A percentile compares a stretch with the other conserved stretches of the same genome.
phyloP scores from a whole-genome alignment of 2,329 filamentous ascomycete species.

The Dothideomycetes sp. region DNA sequence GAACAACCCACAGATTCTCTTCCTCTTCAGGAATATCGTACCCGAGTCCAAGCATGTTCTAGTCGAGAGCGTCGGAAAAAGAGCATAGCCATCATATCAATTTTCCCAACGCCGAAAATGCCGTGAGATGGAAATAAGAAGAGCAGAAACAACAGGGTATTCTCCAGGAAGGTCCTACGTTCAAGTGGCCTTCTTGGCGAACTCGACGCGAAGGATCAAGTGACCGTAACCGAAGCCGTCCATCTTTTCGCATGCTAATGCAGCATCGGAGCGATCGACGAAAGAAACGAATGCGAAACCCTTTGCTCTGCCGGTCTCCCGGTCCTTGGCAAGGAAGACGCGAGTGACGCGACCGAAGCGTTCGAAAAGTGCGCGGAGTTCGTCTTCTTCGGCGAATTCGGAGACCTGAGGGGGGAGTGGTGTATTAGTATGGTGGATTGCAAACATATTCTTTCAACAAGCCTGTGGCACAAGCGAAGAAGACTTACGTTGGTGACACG shows the following conservation, averaged over 20 bases:
- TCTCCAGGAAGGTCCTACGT: not conserved
- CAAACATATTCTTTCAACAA: not conserved
- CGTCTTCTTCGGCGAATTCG: slow-evolving; percentile 92
- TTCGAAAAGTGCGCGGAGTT: slow-evolving; percentile 96
- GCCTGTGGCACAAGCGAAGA: not conserved
- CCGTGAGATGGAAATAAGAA: not conserved
- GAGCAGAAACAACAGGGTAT: not conserved
- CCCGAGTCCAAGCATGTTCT: not conserved
- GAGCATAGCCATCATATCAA: not conserved
- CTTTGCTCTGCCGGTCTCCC: slow-evolving; percentile 92
- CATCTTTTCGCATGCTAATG: slow-evolving; percentile 92
- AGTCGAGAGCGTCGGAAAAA: not conserved
- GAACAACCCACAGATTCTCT: too few relatives aligned
- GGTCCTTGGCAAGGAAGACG: slow-evolving; percentile 95
- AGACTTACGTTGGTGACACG: slow-evolving; percentile 88
- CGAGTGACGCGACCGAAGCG: slow-evolving; percentile 92
- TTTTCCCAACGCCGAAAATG: not conserved
- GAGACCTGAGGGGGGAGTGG: slow-evolving; percentile 56
- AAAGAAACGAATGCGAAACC: slow-evolving; percentile 99
- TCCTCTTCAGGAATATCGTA: too few relatives aligned
- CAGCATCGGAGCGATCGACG: slow-evolving; percentile 78
- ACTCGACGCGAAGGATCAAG: slow-evolving; percentile 77
- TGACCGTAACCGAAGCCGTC: slow-evolving; percentile 88
- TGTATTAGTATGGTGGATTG: not conserved
- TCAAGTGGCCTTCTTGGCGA: slow-evolving; percentile 54